phyloP scores from a whole-genome alignment of 768 basidiomycete species.

The Leccinum incarnatum region DNA sequence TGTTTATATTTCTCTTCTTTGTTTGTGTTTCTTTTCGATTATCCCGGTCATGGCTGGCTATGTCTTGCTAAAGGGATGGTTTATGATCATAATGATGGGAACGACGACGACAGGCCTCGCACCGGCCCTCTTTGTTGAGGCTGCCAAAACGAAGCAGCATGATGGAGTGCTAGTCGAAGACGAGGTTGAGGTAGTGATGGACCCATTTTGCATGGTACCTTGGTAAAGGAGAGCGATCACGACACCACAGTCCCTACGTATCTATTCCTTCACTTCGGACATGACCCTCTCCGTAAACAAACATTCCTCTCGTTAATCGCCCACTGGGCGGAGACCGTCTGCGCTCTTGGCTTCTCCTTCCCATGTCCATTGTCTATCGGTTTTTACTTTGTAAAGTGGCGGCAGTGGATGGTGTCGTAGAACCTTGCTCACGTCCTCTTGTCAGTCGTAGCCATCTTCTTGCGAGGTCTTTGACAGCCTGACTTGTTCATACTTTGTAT shows the following conservation, averaged over 20 bases:
- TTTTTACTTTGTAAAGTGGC: not conserved
- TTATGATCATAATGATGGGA: constrained; percentile 15
- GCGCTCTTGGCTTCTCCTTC: constrained; percentile 6
- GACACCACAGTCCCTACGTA: constrained; percentile 29
- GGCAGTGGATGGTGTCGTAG: constrained; percentile 3
- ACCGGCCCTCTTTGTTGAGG: constrained; percentile 11
- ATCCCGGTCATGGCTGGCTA: constrained; percentile 23
- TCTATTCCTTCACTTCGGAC: constrained; percentile 33
- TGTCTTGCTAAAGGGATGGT: constrained; percentile 28
- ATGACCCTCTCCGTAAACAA: constrained; percentile 16
- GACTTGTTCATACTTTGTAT: constrained; percentile 9
- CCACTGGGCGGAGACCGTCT: constrained; percentile 7
- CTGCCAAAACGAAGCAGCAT: constrained; percentile 13
- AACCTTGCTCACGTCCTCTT: constrained; percentile 3
- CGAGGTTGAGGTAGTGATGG: constrained; percentile 19
- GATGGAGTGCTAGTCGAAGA: constrained; percentile 14
- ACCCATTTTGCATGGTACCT: constrained; percentile 22
- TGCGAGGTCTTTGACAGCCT: constrained; percentile 7
- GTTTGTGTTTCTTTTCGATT: constrained; percentile 25
- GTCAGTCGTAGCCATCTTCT: not conserved
- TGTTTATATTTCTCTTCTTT: constrained; percentile 33
- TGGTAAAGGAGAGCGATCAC: constrained; percentile 22
- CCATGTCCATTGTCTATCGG: not conserved
- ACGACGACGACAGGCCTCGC: constrained; percentile 18
- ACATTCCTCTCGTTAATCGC: constrained; percentile 18